These are phyloP conservation scores for Blastocystis sp. DNA, from an alignment of 352 stramenopile species.

Conservation along the genomic window DNA sequence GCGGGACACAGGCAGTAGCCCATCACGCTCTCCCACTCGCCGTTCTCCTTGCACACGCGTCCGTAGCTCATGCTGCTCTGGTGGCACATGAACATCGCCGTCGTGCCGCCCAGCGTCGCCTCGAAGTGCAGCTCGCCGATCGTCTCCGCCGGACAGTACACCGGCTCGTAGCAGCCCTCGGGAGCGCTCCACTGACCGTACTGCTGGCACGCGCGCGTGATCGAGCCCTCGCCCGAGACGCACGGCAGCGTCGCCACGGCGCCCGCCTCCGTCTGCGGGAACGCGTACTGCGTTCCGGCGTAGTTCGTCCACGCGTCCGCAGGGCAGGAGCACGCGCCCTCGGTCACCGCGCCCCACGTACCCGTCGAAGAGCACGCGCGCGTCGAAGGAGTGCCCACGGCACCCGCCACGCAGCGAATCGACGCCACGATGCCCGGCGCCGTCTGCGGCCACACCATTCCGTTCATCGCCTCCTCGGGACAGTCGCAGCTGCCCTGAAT, in stretches of 20 bases:
- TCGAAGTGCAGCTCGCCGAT: constrained; percentile 29
- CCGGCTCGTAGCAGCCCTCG: constrained; percentile 33
- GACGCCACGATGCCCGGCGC: neutral
- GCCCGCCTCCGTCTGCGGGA: constrained; percentile 30
- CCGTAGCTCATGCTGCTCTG: constrained; percentile 49
- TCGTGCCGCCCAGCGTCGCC: constrained; percentile 2
- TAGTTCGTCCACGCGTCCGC: constrained; percentile 51
- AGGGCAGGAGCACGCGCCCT: constrained; percentile 10
- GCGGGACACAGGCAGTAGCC: constrained; percentile 33
- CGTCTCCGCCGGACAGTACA: constrained; percentile 48
- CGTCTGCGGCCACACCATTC: constrained; percentile 55
- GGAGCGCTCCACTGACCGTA: constrained; percentile 51
- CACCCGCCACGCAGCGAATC: constrained; percentile 20
- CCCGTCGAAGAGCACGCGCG: constrained; percentile 4
- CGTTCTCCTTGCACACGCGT: constrained; percentile 45
- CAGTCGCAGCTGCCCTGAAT: constrained; percentile 69
- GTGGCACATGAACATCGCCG: constrained; percentile 30
- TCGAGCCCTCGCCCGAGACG: constrained; percentile 16
- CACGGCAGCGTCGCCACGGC: constrained; percentile 11
- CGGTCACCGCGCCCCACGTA: neutral
- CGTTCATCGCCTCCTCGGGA: constrained; percentile 24
- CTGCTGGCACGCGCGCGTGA: constrained; percentile 39
- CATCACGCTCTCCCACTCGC: constrained; percentile 46
- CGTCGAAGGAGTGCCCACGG: constrained; percentile 43
- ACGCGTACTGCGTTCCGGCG: constrained; percentile 55